Evolutionary conservation across 2,329 filamentous ascomycete species (phyloP).

Genomic region (Lasiodiplodia gonubiensis): DNA sequence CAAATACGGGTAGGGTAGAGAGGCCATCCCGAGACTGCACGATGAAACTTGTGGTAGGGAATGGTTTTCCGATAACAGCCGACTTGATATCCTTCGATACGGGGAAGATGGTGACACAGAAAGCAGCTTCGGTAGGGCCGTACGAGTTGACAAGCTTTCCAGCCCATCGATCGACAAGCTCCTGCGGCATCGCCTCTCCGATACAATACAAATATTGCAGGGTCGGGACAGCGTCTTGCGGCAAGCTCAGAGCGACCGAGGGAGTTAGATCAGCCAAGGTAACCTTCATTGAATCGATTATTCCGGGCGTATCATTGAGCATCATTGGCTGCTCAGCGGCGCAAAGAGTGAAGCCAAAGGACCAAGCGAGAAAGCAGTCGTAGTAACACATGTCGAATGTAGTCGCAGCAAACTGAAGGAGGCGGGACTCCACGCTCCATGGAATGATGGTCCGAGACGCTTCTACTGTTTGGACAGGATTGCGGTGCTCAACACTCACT

Average conservation of each 20-base stretch:
- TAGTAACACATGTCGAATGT: slow-evolving; percentile 57
- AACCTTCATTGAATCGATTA: slow-evolving; percentile 44
- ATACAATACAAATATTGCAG: slow-evolving; percentile 54
- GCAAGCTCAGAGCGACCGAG: slow-evolving; percentile 48
- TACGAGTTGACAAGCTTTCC: slow-evolving; percentile 52
- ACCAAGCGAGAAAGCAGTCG: slow-evolving; percentile 54
- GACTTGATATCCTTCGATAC: slow-evolving; percentile 39
- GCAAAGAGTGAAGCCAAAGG: slow-evolving; percentile 51
- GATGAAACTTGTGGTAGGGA: slow-evolving; percentile 48
- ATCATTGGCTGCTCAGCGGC: slow-evolving; percentile 46
- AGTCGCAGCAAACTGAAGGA: slow-evolving; percentile 52
- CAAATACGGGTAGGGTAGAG: slow-evolving; percentile 45
- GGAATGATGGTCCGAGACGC: slow-evolving; percentile 47
- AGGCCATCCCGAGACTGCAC: slow-evolving; percentile 42
- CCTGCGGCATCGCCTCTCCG: slow-evolving; percentile 50
- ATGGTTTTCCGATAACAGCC: slow-evolving; percentile 51
- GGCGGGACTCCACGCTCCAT: slow-evolving; percentile 45
- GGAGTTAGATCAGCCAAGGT: slow-evolving; percentile 51
- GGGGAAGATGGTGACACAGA: slow-evolving; percentile 52
- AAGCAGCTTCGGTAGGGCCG: slow-evolving; percentile 52
- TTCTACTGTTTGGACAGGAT: slow-evolving; percentile 50
- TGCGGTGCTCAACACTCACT: slow-evolving; percentile 50
- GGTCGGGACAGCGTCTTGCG: slow-evolving; percentile 40
- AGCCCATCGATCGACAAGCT: slow-evolving; percentile 47
- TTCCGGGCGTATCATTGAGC: slow-evolving; percentile 45